Base-by-base conservation (phyloP, 768 basidiomycete genomes). In the Leucocoprinus sp. region DNA sequence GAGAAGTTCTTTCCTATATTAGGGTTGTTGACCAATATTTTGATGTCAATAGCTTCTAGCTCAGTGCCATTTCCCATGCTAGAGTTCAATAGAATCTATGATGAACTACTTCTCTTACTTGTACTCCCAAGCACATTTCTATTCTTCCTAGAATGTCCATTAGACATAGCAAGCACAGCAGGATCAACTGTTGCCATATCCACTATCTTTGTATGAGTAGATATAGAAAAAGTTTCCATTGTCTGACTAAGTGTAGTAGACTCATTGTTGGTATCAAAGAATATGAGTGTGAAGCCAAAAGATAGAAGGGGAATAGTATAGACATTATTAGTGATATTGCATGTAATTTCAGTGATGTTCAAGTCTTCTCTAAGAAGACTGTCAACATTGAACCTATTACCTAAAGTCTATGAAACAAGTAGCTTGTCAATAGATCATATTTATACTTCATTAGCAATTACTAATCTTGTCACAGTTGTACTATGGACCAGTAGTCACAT, bases 271-370 rank as follows among this genome's bases (percentile, higher is more conserved):
- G 45, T 48, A 47, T 59, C 72, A 24, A 90, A 64, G 68, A 86
- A 87, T 49, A 91, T 82, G 37, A 91, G 68, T 1, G 85, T 85
- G 50, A 83, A 79, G 29, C 76, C 76, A 0, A 89, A 87, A 0
- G 84, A 82, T 26, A 75, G 72, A 35, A 90, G 75, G 7, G 68
- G 69, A 40, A 90, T 67, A 17, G 61, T 52, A 60, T 87, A 90
- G 0, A 66, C 65, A 53, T 75, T 74, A 42, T 65, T 63, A 5
- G 59, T 57, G 27, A 65, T 61, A 56, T 84, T 69, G 54, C 89
- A 93, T 11, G 60, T 52, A 27, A 89, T 69, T 0, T 75, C 80
- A 45, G 73, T 64, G 8, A 88, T 69, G 43, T 70, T 57, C 35
- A 77, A 65, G 0, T 59, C 54, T 38, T 84, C 84, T 36, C 65